phyloP scores from a whole-genome alignment of 768 basidiomycete genomes.

The Serendipita indica region DNA sequence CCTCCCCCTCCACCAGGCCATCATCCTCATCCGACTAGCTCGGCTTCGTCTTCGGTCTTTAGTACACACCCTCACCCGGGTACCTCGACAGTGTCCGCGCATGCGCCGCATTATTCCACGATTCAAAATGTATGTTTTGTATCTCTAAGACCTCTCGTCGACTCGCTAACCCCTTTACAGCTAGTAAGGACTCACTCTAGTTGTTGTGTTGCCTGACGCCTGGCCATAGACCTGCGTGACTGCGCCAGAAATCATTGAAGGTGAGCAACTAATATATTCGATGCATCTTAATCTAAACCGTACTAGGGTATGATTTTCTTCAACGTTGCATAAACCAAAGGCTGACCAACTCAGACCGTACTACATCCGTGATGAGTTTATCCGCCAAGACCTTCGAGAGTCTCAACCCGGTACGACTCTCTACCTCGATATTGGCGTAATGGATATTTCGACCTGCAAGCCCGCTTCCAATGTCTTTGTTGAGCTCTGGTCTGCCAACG shows the following conservation, averaged over 20 bases:
- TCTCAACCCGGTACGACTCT: slow-evolving; percentile 23
- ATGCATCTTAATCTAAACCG: neutral
- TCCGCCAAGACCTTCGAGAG: slow-evolving; percentile 21
- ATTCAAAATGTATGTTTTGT: neutral
- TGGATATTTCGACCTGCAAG: slow-evolving; percentile 26
- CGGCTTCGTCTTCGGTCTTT: neutral
- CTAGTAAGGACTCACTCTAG: neutral
- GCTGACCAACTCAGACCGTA: slow-evolving; percentile 13
- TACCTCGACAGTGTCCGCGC: neutral
- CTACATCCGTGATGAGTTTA: slow-evolving; percentile 22
- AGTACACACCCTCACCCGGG: neutral
- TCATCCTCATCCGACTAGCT: no score
- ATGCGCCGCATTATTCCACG: slow-evolving; percentile 1
- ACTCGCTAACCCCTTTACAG: neutral
- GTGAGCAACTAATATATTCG: no score
- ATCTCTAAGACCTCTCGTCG: neutral
- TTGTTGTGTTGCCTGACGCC: neutral
- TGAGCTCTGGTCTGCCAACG: slow-evolving; percentile 25
- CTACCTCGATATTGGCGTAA: slow-evolving; percentile 26
- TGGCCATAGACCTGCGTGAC: slow-evolving; percentile 4
- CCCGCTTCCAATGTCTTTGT: slow-evolving; percentile 25
- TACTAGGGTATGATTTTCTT: neutral
- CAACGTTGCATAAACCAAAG: neutral
- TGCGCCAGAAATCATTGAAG: slow-evolving; percentile 18
- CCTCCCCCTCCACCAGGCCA: neutral